Percentiles rank a stretch among this genome's conserved stretches.
Evolutionary conservation across 2,329 filamentous ascomycete genomes (phyloP).

Genomic region (Didymosphaeria variabile): DNA sequence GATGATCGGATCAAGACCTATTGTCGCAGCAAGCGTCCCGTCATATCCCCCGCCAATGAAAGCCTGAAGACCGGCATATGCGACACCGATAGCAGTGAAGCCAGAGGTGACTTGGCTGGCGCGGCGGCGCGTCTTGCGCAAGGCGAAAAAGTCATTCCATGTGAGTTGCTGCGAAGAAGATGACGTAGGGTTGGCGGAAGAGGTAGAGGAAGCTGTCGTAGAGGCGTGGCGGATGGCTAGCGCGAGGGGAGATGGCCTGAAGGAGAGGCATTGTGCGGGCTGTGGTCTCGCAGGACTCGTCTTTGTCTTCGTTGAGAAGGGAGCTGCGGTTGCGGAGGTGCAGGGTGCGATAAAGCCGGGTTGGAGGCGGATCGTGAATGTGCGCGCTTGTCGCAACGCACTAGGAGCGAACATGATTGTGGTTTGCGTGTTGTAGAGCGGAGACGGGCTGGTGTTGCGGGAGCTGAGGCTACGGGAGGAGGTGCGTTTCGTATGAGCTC

Average conservation of each 20-base stretch:
- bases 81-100: constrained; percentile 68
- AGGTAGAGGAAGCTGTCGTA: constrained; percentile 23
- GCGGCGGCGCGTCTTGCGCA: constrained; percentile 84
- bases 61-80: constrained; percentile 69
- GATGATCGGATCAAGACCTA: constrained; percentile 88
- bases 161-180: constrained; percentile 48
- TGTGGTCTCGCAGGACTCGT: constrained; percentile 35
- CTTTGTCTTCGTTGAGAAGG: constrained; percentile 36
- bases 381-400: constrained; percentile 42
- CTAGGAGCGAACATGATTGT: constrained; percentile 43
- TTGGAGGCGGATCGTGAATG: constrained; percentile 39
- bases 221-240: constrained; percentile 37
- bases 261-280: constrained; percentile 26
- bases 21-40: constrained; percentile 67
- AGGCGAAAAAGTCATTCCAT: constrained; percentile 93
- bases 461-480: background rate
- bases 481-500: constrained; percentile 13
- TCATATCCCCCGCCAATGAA: constrained; percentile 79
- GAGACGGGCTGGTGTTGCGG: constrained; percentile 17
- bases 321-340: constrained; percentile 29
- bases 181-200: constrained; percentile 22
- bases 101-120: constrained; percentile 84
- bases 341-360: constrained; percentile 37
- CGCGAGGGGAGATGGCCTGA: constrained; percentile 21
- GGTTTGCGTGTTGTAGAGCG: constrained; percentile 16